phyloP scores from a whole-genome alignment of 208 protist species.

The Phytomonas francai region DNA sequence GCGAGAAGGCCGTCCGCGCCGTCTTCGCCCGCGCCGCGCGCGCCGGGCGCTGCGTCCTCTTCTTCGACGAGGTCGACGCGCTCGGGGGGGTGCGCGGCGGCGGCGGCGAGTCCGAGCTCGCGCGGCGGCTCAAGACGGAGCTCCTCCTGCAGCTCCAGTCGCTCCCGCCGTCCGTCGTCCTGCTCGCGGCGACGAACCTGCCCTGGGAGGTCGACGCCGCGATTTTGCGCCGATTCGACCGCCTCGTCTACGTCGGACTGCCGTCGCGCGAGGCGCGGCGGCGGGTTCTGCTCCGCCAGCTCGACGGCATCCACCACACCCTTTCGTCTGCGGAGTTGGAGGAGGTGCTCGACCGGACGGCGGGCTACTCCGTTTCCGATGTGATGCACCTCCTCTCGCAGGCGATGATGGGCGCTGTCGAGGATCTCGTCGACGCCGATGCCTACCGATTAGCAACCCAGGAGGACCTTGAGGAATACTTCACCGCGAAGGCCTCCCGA shows the following conservation, averaged over 20 bases:
- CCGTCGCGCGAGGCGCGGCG: constrained; percentile 30
- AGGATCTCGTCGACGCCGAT: constrained; percentile 58
- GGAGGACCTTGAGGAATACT: constrained; percentile 9
- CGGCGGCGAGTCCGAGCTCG: constrained; percentile 70
- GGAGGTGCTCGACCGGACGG: constrained; percentile 30
- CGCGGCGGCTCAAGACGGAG: constrained; percentile 98
- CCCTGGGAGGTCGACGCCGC: constrained; percentile 90
- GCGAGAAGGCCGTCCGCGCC: constrained; percentile 91
- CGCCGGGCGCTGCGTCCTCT: constrained; percentile 68
- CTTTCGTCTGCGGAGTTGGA: constrained; percentile 33
- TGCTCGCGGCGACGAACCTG: constrained; percentile 89
- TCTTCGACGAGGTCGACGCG: constrained; percentile 93
- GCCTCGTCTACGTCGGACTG: constrained; percentile 78
- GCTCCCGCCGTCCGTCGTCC: constrained; percentile 34
- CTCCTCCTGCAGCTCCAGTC: constrained; percentile 95
- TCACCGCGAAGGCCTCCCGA: too few relatives aligned
- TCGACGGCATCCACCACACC: constrained; percentile 29
- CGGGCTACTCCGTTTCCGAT: constrained; percentile 91
- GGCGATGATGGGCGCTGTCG: constrained; percentile 92
- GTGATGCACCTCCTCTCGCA: constrained; percentile 85
- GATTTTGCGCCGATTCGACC: constrained; percentile 83
- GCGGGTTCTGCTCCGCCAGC: constrained; percentile 21
- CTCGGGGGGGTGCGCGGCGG: constrained; percentile 71
- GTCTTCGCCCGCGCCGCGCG: constrained; percentile 85
- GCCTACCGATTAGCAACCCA: constrained; percentile 33